Percentiles rank a stretch among this genome's conserved stretches.
Evolutionary conservation across 805 yeast species (phyloP).

Genomic region (Sporopachydermia quercuum): DNA sequence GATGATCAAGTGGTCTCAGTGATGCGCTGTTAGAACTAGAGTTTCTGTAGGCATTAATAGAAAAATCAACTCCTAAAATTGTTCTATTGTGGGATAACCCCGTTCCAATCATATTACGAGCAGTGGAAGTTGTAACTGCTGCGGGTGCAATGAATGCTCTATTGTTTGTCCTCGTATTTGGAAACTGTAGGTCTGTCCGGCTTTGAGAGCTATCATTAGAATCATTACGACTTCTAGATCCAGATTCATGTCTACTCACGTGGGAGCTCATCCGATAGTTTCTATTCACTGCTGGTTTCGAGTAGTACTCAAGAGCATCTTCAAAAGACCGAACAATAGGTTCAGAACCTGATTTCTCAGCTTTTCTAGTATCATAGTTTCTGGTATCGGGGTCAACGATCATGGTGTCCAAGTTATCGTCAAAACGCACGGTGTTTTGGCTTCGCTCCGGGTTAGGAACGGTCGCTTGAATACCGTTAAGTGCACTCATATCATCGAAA

Average conservation of each 20-base stretch:
- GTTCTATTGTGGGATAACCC: neutral
- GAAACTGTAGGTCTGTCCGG: too few relatives aligned
- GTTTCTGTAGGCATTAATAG: neutral
- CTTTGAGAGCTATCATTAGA: neutral
- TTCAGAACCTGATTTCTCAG: neutral
- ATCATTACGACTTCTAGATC: neutral
- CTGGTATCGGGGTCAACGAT: neutral
- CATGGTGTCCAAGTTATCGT: constrained; percentile 10
- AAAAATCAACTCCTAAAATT: neutral
- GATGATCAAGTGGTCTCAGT: too few relatives aligned
- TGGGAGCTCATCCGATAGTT: too few relatives aligned
- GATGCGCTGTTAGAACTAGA: constrained; percentile 3
- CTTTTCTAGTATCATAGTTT: too few relatives aligned
- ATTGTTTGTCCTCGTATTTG: too few relatives aligned
- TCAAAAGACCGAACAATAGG: neutral
- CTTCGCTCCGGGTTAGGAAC: too few relatives aligned
- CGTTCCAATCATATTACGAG: neutral
- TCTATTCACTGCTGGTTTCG: neutral
- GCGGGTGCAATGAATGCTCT: neutral
- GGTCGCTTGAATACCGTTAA: too few relatives aligned
- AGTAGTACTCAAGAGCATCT: neutral
- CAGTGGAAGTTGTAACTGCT: neutral
- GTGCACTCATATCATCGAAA: too few relatives aligned
- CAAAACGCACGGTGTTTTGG: constrained; percentile 8
- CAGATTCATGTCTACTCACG: too few relatives aligned